These are phyloP conservation scores for Ophiostoma piceae DNA, from an alignment of 2,329 filamentous ascomycete species.

Conservation along the genomic window DNA sequence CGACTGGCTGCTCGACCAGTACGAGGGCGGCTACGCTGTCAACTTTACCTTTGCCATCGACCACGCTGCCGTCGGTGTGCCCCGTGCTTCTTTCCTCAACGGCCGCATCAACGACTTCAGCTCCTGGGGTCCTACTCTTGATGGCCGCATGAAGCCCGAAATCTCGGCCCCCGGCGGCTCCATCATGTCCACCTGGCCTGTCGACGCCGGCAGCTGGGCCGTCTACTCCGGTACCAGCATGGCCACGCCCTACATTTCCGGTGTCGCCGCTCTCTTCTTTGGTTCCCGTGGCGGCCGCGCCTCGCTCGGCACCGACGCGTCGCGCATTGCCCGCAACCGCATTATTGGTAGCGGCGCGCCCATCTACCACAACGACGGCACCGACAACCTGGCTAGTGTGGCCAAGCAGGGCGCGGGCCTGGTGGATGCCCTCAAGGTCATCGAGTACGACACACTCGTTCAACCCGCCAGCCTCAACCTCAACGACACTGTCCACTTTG, in stretches of 20 bases:
- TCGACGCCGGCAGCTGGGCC: constrained; percentile 38
- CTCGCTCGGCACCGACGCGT: neutral
- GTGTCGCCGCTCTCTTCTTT: constrained; percentile 19
- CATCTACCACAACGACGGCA: constrained; percentile 10
- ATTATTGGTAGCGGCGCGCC: constrained; percentile 16
- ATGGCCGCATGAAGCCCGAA: constrained; percentile 45
- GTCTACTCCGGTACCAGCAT: constrained; percentile 50
- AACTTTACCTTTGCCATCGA: constrained; percentile 8
- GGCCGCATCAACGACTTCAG: constrained; percentile 25
- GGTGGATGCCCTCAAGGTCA: constrained; percentile 24
- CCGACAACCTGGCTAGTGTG: constrained; percentile 15
- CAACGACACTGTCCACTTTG: constrained; percentile 25
- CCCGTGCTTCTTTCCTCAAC: neutral
- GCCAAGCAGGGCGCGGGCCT: constrained; percentile 24
- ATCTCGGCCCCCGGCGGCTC: constrained; percentile 43
- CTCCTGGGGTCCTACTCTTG: constrained; percentile 45
- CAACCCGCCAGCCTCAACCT: constrained; percentile 21
- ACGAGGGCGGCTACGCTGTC: neutral
- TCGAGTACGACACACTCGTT: constrained; percentile 20
- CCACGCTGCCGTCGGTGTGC: neutral
- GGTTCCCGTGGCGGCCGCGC: neutral
- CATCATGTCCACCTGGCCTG: constrained; percentile 48
- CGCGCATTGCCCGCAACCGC: constrained; percentile 9
- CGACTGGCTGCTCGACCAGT: neutral
- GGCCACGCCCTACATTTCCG: constrained; percentile 32